phyloP scores from a whole-genome alignment of 176 grass and related monocot species.

The maize (Zea mays) region Zm-B73-REFERENCE-NAM-5.0 NC_050096.1:116994501-116995000 shows the following conservation, averaged over 20 bases:
- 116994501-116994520: constrained; percentile 29
- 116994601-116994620: constrained; percentile 30
- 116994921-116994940: constrained; percentile 13
- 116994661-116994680: constrained; percentile 48
- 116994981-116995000: no score
- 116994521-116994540: background rate
- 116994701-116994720: constrained; percentile 36
- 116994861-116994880: background rate
- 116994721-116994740: constrained; percentile 52
- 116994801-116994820: constrained; percentile 37
- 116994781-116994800: constrained; percentile 51
- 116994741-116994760: background rate
- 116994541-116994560: constrained; percentile 31
- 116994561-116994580: constrained; percentile 21
- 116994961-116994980: background rate
- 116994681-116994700: constrained; percentile 25
- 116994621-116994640: constrained; percentile 11
- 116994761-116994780: background rate
- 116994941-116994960: constrained; percentile 27
- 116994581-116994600: constrained; percentile 41
- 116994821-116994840: constrained; percentile 4
- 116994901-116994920: constrained; percentile 47
- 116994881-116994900: constrained; percentile 40
- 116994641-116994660: constrained; percentile 22
- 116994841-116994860: background rate